phyloP scores from a whole-genome alignment of 352 stramenopile species.

The Thalassiosira livingstoniorum region DNA sequence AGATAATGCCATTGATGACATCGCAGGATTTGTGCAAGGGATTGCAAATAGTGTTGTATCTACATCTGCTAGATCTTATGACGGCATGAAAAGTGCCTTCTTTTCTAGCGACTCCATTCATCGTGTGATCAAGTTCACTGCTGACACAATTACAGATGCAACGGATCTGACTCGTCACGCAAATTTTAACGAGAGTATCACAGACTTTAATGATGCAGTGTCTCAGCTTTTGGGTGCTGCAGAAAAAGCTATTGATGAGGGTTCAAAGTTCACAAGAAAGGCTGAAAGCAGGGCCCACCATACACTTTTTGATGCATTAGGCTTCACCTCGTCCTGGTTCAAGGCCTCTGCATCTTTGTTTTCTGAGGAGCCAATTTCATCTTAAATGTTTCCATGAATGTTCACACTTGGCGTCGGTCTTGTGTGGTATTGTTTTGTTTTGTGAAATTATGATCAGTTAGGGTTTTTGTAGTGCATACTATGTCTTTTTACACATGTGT shows the following conservation, averaged over 20 bases:
- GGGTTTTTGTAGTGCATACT: too few relatives aligned
- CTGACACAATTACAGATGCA: neutral
- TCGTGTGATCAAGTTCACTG: neutral
- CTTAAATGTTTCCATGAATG: too few relatives aligned
- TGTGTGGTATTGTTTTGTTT: too few relatives aligned
- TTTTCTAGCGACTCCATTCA: constrained; percentile 26
- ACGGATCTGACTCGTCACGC: neutral
- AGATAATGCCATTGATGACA: neutral
- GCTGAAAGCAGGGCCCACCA: neutral
- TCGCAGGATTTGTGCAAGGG: constrained; percentile 28
- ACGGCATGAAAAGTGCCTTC: constrained; percentile 18
- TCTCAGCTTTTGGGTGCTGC: neutral
- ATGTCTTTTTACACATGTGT: too few relatives aligned
- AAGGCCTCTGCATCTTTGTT: neutral
- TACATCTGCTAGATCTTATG: constrained; percentile 19
- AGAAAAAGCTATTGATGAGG: neutral
- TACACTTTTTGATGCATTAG: neutral
- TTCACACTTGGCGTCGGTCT: too few relatives aligned
- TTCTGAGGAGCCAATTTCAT: too few relatives aligned
- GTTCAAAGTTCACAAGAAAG: neutral
- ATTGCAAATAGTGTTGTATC: constrained; percentile 20
- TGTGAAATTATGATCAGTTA: too few relatives aligned
- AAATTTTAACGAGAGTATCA: neutral
- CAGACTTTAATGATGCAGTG: neutral
- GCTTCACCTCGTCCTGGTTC: neutral